phyloP scores from a whole-genome alignment of 345 rosid genomes.

The Ceriops zippeliana region DNA sequence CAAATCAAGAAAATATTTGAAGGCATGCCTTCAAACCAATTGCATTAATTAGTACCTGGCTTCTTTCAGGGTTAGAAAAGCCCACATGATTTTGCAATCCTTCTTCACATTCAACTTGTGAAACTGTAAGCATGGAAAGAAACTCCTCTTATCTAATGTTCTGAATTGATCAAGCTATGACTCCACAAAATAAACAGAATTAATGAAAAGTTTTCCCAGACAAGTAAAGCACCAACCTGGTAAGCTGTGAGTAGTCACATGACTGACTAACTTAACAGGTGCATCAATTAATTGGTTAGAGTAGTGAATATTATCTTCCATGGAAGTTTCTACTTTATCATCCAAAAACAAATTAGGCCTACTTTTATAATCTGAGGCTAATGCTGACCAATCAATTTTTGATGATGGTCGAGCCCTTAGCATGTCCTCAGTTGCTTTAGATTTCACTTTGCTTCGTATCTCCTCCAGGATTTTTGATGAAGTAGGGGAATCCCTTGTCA shows the following conservation, averaged over 20 bases:
- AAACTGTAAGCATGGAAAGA: slow-evolving; percentile 19
- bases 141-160: neutral
- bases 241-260: slow-evolving; percentile 12
- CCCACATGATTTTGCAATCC: slow-evolving; percentile 19
- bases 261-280: slow-evolving; percentile 31
- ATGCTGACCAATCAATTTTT: slow-evolving; percentile 44
- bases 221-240: slow-evolving; percentile 27
- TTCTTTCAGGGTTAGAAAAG: slow-evolving; percentile 22
- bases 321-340: slow-evolving; percentile 24
- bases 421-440: slow-evolving; percentile 84
- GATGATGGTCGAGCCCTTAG: slow-evolving; percentile 46
- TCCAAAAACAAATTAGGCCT: slow-evolving; percentile 20
- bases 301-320: slow-evolving; percentile 22
- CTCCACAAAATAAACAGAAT: neutral
- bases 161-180: neutral
- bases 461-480: slow-evolving; percentile 88
- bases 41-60: slow-evolving; percentile 32
- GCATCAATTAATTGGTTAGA: slow-evolving; percentile 32
- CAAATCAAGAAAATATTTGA: neutral
- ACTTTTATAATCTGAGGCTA: slow-evolving; percentile 39
- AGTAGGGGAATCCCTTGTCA: slow-evolving; percentile 46
- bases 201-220: neutral
- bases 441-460: slow-evolving; percentile 70
- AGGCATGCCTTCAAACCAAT: neutral
- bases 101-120: slow-evolving; percentile 19